phyloP scores from a whole-genome alignment of 2,329 filamentous ascomycete species.

The Colletotrichum shisoi region DNA sequence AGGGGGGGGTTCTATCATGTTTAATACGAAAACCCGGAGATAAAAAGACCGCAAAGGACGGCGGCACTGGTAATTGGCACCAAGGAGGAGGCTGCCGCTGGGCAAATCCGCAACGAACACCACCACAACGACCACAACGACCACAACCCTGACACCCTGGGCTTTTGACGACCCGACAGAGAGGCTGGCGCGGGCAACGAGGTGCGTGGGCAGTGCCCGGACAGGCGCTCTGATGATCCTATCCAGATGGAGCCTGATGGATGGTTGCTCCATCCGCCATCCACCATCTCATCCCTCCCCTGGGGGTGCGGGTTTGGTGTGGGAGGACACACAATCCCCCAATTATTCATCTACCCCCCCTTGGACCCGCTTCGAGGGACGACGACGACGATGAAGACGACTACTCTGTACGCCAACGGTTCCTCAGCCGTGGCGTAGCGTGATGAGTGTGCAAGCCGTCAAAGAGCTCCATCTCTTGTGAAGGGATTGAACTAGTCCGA shows the following conservation, averaged over 20 bases:
- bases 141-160: constrained; percentile 13
- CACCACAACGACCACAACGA: background rate
- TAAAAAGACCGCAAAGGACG: constrained; percentile 21
- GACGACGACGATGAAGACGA: background rate
- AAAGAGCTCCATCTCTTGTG: constrained; percentile 2
- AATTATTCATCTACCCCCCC: constrained; percentile 3
- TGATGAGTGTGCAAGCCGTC: background rate
- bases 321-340: background rate
- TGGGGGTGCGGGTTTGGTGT: constrained; percentile 8
- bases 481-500: constrained; percentile 12
- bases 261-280: constrained; percentile 25
- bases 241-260: constrained; percentile 32
- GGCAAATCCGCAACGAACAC: constrained; percentile 12
- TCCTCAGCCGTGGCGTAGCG: constrained; percentile 9
- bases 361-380: constrained; percentile 15
- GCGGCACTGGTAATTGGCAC: constrained; percentile 19
- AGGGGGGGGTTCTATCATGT: constrained; percentile 25
- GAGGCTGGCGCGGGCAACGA: constrained; percentile 28
- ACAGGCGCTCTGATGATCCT: constrained; percentile 37
- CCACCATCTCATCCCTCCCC: background rate
- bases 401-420: background rate
- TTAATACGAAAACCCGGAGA: constrained; percentile 30
- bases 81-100: constrained; percentile 21
- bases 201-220: constrained; percentile 37
- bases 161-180: background rate